These are phyloP conservation scores for Ophiocordyceps camponoti-saundersi DNA, from an alignment of 2,329 filamentous ascomycete species.

Conservation along the genomic window DNA sequence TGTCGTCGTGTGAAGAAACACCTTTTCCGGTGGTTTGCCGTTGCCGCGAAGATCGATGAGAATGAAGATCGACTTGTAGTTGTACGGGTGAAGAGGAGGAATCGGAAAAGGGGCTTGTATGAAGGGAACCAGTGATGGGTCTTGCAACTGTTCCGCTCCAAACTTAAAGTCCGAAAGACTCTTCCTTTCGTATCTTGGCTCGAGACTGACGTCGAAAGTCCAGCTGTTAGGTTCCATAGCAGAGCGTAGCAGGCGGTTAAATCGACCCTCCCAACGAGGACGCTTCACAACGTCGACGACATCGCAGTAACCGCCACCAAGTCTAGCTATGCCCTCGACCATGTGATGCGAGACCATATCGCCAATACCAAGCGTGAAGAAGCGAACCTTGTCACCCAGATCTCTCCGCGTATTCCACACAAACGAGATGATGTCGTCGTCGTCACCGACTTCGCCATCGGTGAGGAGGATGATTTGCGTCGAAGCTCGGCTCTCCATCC, in stretches of 20 bases:
- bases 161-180: not conserved
- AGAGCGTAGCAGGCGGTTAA: not conserved
- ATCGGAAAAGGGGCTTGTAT: not conserved
- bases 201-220: not conserved
- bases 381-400: not conserved
- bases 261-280: not conserved
- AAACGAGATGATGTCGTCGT: not conserved
- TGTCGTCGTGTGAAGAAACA: not conserved
- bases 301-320: not conserved
- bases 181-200: not conserved
- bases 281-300: not conserved
- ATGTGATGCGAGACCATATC: not conserved
- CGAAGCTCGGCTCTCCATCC: not conserved
- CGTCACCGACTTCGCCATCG: not conserved
- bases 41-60: not conserved
- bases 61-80: not conserved
- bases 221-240: not conserved
- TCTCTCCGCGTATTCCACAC: not conserved
- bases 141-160: not conserved
- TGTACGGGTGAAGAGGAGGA: not conserved
- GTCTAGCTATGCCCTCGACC: not conserved
- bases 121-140: not conserved
- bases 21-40: not conserved
- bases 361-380: not conserved
- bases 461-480: not conserved